Conservation (phyloP, 805 yeast genomes). For the Suhomyces pyralidae region DNA sequence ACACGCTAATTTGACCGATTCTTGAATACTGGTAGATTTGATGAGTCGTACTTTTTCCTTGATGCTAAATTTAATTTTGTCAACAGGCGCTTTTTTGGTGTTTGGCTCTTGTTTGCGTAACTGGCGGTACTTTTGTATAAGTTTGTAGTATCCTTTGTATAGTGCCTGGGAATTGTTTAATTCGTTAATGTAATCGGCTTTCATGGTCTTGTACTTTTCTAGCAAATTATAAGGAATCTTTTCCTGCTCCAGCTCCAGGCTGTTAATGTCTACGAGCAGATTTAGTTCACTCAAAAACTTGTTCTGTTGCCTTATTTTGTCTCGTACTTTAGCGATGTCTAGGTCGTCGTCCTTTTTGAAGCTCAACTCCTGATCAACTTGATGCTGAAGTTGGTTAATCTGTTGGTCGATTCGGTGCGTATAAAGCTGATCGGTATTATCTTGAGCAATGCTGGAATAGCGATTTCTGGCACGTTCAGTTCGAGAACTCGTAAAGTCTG, state of each 20-base stretch:
- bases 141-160: slow-evolving; percentile 29
- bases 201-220: slow-evolving; percentile 19
- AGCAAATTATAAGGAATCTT: slow-evolving; percentile 5
- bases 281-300: slow-evolving; percentile 21
- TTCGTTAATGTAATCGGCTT: slow-evolving; percentile 27
- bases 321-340: not conserved
- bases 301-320: slow-evolving; percentile 14
- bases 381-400: not conserved
- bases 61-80: slow-evolving; percentile 6
- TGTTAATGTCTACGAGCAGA: slow-evolving; percentile 16
- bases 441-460: not conserved
- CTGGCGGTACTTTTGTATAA: slow-evolving; percentile 26
- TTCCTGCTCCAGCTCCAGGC: slow-evolving; percentile 9
- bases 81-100: not conserved
- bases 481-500: not conserved
- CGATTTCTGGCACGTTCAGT: not conserved
- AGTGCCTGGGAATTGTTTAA: slow-evolving; percentile 23
- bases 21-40: slow-evolving; percentile 20
- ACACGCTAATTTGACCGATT: slow-evolving; percentile 18
- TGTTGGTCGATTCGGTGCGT: not conserved
- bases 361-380: slow-evolving; percentile 1
- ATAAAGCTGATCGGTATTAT: not conserved
- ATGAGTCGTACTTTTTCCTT: slow-evolving; percentile 19
- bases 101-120: slow-evolving; percentile 5
- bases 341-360: not conserved